phyloP scores from a whole-genome alignment of 345 rosid genomes.

The Hibiscus tridactylites region DNA sequence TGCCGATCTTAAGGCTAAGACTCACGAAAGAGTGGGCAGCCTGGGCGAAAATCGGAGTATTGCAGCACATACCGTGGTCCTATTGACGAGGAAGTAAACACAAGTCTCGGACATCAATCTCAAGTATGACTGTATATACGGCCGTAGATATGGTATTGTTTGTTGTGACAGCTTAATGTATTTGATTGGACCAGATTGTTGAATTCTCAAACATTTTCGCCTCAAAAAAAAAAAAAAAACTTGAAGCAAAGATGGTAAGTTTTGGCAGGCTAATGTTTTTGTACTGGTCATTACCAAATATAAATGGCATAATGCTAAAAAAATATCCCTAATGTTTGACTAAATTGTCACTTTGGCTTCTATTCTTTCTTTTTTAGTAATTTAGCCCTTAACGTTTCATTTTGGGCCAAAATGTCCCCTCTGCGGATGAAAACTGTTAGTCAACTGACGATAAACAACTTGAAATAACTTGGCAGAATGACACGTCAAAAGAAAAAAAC shows the following conservation, averaged over 20 bases:
- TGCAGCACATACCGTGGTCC: slow-evolving; percentile 90
- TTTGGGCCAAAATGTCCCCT: too few species aligned
- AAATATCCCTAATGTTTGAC: too few species aligned
- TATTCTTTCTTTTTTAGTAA: too few species aligned
- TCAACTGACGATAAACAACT: too few species aligned
- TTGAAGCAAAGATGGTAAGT: not conserved
- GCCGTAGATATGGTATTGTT: not conserved
- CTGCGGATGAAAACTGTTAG: too few species aligned
- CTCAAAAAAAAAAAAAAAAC: too few species aligned
- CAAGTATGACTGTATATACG: not conserved
- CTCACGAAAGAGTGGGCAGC: slow-evolving; percentile 84
- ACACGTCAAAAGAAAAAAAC: too few species aligned
- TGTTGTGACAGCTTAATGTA: not conserved
- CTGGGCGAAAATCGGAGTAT: slow-evolving; percentile 86
- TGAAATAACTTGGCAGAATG: too few species aligned
- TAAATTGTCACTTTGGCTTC: too few species aligned
- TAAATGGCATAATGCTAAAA: not conserved
- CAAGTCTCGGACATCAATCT: not conserved
- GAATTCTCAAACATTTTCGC: not conserved
- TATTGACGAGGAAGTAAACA: slow-evolving; percentile 59
- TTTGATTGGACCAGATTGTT: not conserved
- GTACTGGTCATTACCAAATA: not conserved
- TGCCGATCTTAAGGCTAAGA: slow-evolving; percentile 77
- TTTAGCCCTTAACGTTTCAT: too few species aligned
- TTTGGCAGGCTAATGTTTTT: not conserved